These are phyloP conservation scores for Kwoniella dendrophila DNA, from an alignment of 768 basidiomycete genomes.

Conservation along the genomic window DNA sequence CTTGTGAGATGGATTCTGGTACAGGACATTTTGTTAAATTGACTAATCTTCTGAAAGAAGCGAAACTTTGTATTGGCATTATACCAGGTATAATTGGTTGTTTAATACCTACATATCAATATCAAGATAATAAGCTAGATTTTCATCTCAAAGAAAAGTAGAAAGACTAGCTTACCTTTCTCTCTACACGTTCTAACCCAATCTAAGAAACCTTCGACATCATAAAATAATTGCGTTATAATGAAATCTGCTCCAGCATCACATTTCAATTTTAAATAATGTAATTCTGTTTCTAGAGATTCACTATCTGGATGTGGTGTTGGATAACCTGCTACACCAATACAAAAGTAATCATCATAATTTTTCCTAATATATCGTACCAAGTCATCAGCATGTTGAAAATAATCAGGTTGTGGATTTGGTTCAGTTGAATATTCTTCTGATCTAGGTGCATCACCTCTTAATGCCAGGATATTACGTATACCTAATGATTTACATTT, in stretches of 20 bases:
- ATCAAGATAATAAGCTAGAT: background rate
- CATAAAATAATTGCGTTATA: conserved; percentile 95
- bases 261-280: conserved; percentile 78
- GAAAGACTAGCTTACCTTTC: conserved; percentile 63
- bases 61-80: conserved; percentile 97
- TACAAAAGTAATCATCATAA: conserved; percentile 80
- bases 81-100: conserved; percentile 92
- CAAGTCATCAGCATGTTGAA: conserved; percentile 83
- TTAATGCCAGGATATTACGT: conserved; percentile 83
- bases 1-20: conserved; percentile 67
- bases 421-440: conserved; percentile 66
- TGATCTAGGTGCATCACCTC: conserved; percentile 93
- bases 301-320: conserved; percentile 56
- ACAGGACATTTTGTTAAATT: conserved; percentile 83
- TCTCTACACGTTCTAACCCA: conserved; percentile 76
- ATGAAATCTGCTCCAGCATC: conserved; percentile 96
- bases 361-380: conserved; percentile 84
- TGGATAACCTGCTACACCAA: conserved; percentile 95
- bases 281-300: conserved; percentile 61
- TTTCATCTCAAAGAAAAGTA: background rate
- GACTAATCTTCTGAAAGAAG: conserved; percentile 85
- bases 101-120: conserved; percentile 66
- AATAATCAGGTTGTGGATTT: conserved; percentile 55
- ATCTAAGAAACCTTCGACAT: conserved; percentile 77
- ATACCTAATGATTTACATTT: conserved; percentile 79